Conservation (phyloP, 2,329 filamentous ascomycete genomes). For the Alternaria ethzedia region DNA sequence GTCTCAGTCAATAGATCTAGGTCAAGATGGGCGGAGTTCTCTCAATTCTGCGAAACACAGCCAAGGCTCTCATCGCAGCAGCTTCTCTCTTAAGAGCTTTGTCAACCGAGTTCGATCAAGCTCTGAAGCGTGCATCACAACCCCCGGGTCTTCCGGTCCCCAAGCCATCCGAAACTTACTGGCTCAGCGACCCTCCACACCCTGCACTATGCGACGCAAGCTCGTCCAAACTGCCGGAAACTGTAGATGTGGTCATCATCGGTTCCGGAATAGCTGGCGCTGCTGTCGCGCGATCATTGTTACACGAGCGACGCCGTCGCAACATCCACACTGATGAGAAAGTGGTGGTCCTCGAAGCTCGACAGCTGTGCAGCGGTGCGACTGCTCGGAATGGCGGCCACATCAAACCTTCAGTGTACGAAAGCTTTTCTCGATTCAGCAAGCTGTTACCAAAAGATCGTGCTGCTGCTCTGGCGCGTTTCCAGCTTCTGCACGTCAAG, state of each 20-base stretch:
- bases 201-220: constrained; percentile 5
- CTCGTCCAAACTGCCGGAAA: constrained; percentile 28
- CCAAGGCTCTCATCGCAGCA: neutral
- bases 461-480: constrained; percentile 12
- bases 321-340: constrained; percentile 3
- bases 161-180: constrained; percentile 8
- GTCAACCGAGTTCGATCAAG: constrained; percentile 11
- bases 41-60: neutral
- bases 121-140: constrained; percentile 12
- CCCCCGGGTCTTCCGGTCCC: constrained; percentile 11
- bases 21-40: neutral
- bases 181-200: constrained; percentile 15
- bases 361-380: constrained; percentile 34
- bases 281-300: constrained; percentile 45
- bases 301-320: constrained; percentile 28
- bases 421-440: constrained; percentile 13
- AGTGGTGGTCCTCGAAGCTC: constrained; percentile 52
- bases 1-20: neutral
- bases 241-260: constrained; percentile 59
- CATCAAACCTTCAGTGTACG: constrained; percentile 16
- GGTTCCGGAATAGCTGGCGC: constrained; percentile 63
- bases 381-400: constrained; percentile 43
- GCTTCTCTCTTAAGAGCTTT: neutral
- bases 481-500: constrained; percentile 9
- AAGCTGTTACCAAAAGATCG: constrained; percentile 12